phyloP scores from a whole-genome alignment of 495 filamentous ascomycete genomes.

The Friedmanniomyces endolithicus region DNA sequence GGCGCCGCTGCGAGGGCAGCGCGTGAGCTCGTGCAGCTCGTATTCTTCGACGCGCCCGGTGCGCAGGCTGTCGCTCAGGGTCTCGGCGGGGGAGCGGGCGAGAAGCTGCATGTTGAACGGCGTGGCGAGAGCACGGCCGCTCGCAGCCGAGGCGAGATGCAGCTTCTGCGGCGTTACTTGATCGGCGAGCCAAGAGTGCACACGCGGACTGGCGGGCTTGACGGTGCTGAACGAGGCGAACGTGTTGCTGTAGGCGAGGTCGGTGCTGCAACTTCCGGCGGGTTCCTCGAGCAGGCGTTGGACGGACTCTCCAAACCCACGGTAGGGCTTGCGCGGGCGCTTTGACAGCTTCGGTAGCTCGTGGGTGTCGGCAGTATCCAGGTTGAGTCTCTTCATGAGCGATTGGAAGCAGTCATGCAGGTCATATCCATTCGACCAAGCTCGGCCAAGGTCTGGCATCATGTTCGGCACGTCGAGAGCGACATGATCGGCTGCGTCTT shows the following conservation, averaged over 20 bases:
- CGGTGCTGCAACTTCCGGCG: neutral
- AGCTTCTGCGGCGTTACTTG: neutral
- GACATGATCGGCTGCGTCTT: neutral
- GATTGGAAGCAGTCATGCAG: neutral
- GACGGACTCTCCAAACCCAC: neutral
- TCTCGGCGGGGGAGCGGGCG: neutral
- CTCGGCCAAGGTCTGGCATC: neutral
- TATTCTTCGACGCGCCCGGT: neutral
- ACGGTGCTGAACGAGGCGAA: neutral
- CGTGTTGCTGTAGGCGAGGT: neutral
- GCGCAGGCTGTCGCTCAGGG: neutral
- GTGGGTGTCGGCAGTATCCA: neutral
- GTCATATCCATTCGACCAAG: neutral
- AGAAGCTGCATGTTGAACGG: neutral
- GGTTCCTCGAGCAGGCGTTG: neutral
- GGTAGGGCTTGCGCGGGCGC: neutral
- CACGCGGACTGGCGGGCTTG: neutral
- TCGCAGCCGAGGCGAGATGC: neutral
- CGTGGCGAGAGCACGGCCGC: neutral
- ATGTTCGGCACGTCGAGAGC: neutral
- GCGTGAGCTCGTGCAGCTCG: neutral
- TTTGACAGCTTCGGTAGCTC: neutral
- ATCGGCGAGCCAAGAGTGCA: neutral
- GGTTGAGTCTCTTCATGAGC: neutral
- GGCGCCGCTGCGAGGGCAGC: neutral